Percentiles rank a stretch among this genome's conserved stretches.
Evolutionary conservation across 768 basidiomycete genomes (phyloP).

Genomic region (Podaxis sp.): DNA sequence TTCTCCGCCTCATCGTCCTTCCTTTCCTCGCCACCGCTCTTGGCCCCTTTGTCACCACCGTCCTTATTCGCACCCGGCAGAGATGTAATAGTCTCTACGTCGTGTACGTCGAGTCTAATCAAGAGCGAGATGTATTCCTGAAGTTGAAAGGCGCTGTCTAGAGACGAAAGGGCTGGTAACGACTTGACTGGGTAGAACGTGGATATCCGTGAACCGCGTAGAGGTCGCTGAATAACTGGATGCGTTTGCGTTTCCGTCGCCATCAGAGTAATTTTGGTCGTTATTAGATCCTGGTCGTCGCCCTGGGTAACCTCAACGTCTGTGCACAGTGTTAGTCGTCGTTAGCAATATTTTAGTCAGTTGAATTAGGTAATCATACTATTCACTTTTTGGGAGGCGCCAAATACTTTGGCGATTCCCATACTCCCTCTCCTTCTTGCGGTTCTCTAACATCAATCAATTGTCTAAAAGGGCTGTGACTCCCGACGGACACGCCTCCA

Average conservation of each 20-base stretch:
- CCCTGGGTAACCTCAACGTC: no score
- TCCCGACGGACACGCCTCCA: no score
- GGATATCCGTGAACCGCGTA: slow-evolving; percentile 73
- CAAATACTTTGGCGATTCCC: no score
- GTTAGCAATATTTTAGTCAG: no score
- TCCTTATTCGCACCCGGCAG: slow-evolving; percentile 55
- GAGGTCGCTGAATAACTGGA: slow-evolving; percentile 55
- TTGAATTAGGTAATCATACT: no score
- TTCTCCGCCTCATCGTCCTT: slow-evolving; percentile 16
- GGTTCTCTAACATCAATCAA: no score
- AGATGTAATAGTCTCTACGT: slow-evolving; percentile 77
- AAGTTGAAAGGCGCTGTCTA: slow-evolving; percentile 91
- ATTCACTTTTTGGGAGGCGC: no score
- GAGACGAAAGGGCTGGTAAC: slow-evolving; percentile 62
- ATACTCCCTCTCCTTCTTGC: no score
- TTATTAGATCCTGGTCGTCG: no score
- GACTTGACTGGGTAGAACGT: slow-evolving; percentile 76
- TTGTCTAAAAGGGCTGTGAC: no score
- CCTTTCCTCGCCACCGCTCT: slow-evolving; percentile 7
- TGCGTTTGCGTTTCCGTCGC: neutral
- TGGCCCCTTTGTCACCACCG: slow-evolving; percentile 16
- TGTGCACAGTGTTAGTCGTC: no score
- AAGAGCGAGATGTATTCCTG: slow-evolving; percentile 92
- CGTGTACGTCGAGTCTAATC: slow-evolving; percentile 82
- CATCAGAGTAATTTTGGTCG: no score